Evolutionary conservation across 208 protist genomes (phyloP), one percentile per base, ranked within the genome.

Genomic region (Leishmania guyanensis): DNA sequence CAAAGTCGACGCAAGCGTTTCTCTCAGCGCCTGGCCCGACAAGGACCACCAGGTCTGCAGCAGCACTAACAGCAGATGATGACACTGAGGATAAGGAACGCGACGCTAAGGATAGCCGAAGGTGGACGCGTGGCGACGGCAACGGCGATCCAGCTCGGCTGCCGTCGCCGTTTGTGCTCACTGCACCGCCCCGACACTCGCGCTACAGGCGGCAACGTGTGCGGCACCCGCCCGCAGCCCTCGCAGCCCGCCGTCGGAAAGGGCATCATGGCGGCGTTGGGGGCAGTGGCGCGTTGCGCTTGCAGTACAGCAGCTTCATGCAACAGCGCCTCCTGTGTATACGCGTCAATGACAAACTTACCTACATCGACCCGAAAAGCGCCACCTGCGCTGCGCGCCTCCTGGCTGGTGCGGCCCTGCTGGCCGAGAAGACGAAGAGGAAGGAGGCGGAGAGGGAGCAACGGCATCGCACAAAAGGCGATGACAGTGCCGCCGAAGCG

Each of bases 331-430:
- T 89, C 8, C 75, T 89, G 12, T 89, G 86, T 58, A 43, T 89
- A n/a, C 79, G 78, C 58, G 51, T 89, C 48, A 82, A 85, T 66
- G 82, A 82, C 43, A 83, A 77, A 16, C 46, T 84, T 36, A 86
- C 82, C 16, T 89, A 89, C 86, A 85, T 89, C 71, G 82, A 89
- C 46, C 86, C 82, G 1, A 78, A 80, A 33, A 75, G 65, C 22
- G 86, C 86, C 2, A 89, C 86, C 4, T 77, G 86, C 9, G 77
- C 82, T 29, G 79, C 72, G n/a, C 79, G 81, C 70, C 75, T 89
- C 4, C 79, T 89, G 33, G 86, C 80, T 3, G 86, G 86, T 69
- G 86, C 86, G 0, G 86, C 73, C 43, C 68, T 89, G 43, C 66
- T 86, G 12, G 81, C 82, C 17, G 75, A 84, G 65, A 56, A 82